Evolutionary conservation across 1,139 yeast genomes (phyloP), one percentile per base, ranked within the genome.

Genomic region (Hansenula anomala): DNA sequence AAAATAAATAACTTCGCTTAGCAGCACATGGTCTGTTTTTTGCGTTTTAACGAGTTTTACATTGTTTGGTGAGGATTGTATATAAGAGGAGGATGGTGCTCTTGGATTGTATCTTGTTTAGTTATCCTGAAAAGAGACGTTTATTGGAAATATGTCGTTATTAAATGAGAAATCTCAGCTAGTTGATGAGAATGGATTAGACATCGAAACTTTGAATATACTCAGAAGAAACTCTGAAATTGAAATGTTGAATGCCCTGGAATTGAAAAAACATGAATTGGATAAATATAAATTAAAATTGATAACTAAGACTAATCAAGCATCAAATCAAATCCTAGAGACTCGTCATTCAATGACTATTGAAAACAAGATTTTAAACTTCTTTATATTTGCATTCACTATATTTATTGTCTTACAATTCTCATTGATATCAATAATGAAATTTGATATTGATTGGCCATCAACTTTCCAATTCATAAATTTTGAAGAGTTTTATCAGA

Each of bases 351-450:
- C 38, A 9, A n/a, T 45, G 13, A 43, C 34, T 13, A 39, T 52
- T 24, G 56, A 52, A 28, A 49, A 52, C 38, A 36, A 38, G 25
- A 39, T 52, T 10, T 39, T 52, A 14, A 45, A 41, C 26, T 39
- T 48, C 23, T 52, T 52, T 25, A 43, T 49, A n/a, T 28, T 43
- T 6, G 6, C 45, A 5, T 47, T 49, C 16, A 33, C 45, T 2
- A 36, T 52, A 1, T 46, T 51, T 24, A 37, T 46, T 2, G 16
- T 42, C 3, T 45, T 49, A 19, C 52, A 52, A 38, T 35, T 48
- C 22, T 31, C 41, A 15, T 29, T 52, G 17, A 37, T 52, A 3
- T 34, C 40, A 11, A 38, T 47, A 18, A 36, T 51, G 28, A 48
- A 44, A 23, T 36, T 43, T 19, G 49, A 44, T 37, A 6, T 31